These are phyloP conservation scores for Bipolaris cookei DNA, from an alignment of 2,329 filamentous ascomycete species.

Conservation along the genomic window DNA sequence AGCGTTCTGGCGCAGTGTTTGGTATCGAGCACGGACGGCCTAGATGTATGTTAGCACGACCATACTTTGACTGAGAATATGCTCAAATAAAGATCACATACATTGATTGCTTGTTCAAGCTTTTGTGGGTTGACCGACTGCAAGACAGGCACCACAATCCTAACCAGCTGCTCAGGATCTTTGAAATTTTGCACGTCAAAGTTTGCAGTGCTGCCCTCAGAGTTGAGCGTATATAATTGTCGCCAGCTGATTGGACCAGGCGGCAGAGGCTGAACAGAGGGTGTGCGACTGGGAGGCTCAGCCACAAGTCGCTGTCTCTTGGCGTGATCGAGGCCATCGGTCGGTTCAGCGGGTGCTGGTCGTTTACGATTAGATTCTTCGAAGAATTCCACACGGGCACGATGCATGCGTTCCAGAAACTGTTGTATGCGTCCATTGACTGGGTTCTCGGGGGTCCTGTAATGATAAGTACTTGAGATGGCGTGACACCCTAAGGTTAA, in stretches of 20 bases:
- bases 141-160: conserved; percentile 81
- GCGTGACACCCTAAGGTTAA: not conserved
- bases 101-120: conserved; percentile 75
- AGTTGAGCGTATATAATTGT: conserved; percentile 85
- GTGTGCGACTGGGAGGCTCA: conserved; percentile 51
- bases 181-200: conserved; percentile 87
- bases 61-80: not conserved
- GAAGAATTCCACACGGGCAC: conserved; percentile 76
- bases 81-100: conserved; percentile 51
- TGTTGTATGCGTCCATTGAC: conserved; percentile 81
- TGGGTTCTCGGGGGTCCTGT: conserved; percentile 79
- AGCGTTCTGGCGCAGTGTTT: conserved; percentile 45
- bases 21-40: conserved; percentile 52
- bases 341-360: conserved; percentile 71
- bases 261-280: conserved; percentile 71
- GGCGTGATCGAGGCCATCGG: conserved; percentile 73
- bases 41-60: conserved; percentile 31
- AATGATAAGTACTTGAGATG: conserved; percentile 8
- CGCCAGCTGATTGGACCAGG: conserved; percentile 79
- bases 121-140: conserved; percentile 71
- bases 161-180: conserved; percentile 71
- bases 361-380: conserved; percentile 83
- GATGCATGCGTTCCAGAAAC: conserved; percentile 81
- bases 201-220: conserved; percentile 72
- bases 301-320: conserved; percentile 78